Evolutionary conservation across 257 asterid genomes (phyloP), one percentile per base, ranked within the genome.

Genomic region (Rhazya stricta): DNA sequence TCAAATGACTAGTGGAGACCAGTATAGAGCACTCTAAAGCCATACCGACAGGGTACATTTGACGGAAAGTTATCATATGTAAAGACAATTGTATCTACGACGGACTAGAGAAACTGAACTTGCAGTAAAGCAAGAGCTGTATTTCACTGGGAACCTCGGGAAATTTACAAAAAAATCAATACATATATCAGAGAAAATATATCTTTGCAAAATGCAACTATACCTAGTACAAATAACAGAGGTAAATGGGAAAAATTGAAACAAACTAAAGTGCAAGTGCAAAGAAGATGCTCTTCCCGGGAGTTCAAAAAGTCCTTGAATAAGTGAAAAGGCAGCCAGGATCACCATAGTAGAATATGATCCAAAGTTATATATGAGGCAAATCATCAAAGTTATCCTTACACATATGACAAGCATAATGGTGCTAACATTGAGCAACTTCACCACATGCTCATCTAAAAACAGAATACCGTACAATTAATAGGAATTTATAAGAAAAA

Each of bases 361-460:
- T 32, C 60, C 45, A 19, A 8, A 73, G 58, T 41, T 11, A 37
- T 23, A 67, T 29, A 42, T 4, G 6, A 73, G 29, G 23, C 46
- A 8, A 54, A 39, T 54, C 77, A 73, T 58, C 45, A 43, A 58
- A 60, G 29, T 74, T 58, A 61, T 60, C 70, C 60, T 42, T 36
- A n/a, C 25, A 19, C 16, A 37, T 54, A 56, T 15, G 67, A 46
- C 46, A 51, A 45, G 46, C n/a, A 51, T 50, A 62, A 71, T 19
- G 19, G 23, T 30, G 30, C 45, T 71, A 8, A 51, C 25, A 10
- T 9, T 51, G 63, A 71, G 46, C 46, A 72, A n/a, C n/a, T 36
- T 56, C 34, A 66, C 4, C 18, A 54, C 67, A 36, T 12, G n/a
- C 36, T 39, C 37, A 63, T 15, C 53, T 25, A 29, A 37, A 67